phyloP scores from a whole-genome alignment of 768 basidiomycete genomes.

The Serendipita sp. region DNA sequence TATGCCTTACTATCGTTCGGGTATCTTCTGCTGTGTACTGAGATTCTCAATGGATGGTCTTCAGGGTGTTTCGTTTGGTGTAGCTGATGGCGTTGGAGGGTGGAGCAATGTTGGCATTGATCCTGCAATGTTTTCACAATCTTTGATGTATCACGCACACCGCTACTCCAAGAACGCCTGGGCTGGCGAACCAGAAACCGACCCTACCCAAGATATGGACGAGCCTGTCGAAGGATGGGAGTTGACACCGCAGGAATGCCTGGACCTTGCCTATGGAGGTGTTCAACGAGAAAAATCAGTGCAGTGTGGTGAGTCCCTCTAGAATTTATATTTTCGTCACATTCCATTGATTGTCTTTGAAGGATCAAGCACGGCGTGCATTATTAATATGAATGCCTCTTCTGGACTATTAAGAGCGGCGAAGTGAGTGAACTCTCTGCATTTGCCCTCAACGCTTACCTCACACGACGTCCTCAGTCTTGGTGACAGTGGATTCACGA shows the following conservation, averaged over 20 bases:
- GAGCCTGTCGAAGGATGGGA: slow-evolving; percentile 52
- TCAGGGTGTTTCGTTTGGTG: slow-evolving; percentile 62
- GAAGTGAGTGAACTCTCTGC: slow-evolving; percentile 34
- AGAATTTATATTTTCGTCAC: not conserved
- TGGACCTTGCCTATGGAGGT: slow-evolving; percentile 54
- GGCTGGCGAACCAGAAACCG: slow-evolving; percentile 72
- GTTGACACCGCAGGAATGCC: slow-evolving; percentile 39
- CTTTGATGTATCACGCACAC: slow-evolving; percentile 76
- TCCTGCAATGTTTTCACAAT: slow-evolving; percentile 79
- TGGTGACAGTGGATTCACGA: slow-evolving; percentile 32
- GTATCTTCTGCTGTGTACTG: not conserved
- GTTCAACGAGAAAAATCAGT: slow-evolving; percentile 50
- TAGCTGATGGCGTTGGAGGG: slow-evolving; percentile 88
- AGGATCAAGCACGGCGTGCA: slow-evolving; percentile 78
- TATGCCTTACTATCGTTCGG: slow-evolving; percentile 14
- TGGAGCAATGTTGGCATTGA: slow-evolving; percentile 77
- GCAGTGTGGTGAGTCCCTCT: slow-evolving; percentile 14
- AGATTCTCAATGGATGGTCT: not conserved
- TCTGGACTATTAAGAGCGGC: slow-evolving; percentile 61
- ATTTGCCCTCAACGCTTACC: not conserved
- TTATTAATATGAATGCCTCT: slow-evolving; percentile 57
- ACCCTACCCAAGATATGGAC: slow-evolving; percentile 58
- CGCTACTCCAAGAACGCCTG: slow-evolving; percentile 55
- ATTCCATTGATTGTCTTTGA: slow-evolving; percentile 12
- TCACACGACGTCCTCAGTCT: slow-evolving; percentile 27